Conservation (phyloP, 2,329 filamentous ascomycete genomes). For the Colletotrichum gloeosporioides region DNA sequence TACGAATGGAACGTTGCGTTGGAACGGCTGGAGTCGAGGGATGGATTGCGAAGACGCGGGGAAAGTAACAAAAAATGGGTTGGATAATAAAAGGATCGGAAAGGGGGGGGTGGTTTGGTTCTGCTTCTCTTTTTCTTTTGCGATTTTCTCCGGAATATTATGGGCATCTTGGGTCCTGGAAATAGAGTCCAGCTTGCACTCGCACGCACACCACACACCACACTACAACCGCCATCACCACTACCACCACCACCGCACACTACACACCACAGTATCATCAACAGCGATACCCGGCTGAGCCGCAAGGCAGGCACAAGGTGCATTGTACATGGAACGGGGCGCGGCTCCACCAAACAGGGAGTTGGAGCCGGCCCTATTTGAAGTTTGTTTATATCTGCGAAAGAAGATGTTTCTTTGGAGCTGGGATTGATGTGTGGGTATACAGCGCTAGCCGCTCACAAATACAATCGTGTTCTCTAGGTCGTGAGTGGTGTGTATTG, state of each 20-base stretch:
- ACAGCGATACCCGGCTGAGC: constrained; percentile 17
- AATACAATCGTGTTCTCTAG: not conserved
- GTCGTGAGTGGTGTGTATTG: not conserved
- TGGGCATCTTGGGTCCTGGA: constrained; percentile 10
- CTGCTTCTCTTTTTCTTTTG: not conserved
- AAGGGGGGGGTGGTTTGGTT: not conserved
- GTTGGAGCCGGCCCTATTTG: not conserved
- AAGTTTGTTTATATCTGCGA: not conserved
- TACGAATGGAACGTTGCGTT: not conserved
- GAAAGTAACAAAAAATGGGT: not conserved
- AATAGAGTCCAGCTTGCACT: constrained; percentile 16
- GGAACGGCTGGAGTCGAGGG: not conserved
- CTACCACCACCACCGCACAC: not conserved
- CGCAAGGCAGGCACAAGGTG: constrained; percentile 6
- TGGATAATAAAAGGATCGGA: constrained; percentile 14
- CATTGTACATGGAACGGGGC: constrained; percentile 8
- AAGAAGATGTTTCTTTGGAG: not conserved
- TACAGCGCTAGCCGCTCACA: constrained; percentile 3
- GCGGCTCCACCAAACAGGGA: not conserved
- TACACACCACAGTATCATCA: constrained; percentile 19
- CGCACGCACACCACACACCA: not conserved
- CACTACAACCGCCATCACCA: not conserved
- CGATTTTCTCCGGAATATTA: not conserved
- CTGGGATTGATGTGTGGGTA: not conserved
- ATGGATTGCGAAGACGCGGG: not conserved